These are phyloP conservation scores for Fereydounia khargensis DNA, from an alignment of 1,284 basidiomycete genomes.

Conservation along the genomic window DNA sequence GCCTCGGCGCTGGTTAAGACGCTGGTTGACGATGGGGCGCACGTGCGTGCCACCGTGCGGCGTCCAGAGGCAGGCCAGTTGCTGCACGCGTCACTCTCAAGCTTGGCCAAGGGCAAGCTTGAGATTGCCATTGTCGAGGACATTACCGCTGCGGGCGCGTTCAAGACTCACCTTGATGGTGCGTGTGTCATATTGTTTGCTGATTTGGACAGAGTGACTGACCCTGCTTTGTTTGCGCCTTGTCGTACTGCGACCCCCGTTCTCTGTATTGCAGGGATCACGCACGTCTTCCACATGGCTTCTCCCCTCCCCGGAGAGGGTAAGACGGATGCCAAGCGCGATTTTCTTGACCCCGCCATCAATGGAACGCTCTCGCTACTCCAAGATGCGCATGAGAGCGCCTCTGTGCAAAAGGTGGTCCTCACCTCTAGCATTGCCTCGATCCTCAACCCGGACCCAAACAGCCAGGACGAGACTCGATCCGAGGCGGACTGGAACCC, in stretches of 20 bases:
- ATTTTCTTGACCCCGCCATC: constrained; percentile 5
- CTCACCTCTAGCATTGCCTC: not conserved
- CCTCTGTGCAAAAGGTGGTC: constrained; percentile 1
- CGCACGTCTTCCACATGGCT: constrained; percentile 9
- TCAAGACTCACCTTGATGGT: not conserved
- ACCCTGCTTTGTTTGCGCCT: no score
- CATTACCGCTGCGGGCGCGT: constrained; percentile 2
- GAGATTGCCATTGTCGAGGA: constrained; percentile 2
- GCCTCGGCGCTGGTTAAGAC: constrained; percentile 1
- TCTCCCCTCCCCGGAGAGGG: constrained; percentile 4
- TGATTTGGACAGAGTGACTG: no score
- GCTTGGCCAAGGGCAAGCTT: constrained; percentile 1
- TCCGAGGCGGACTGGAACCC: constrained; percentile 5
- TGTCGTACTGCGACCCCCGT: no score
- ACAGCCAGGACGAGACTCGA: not conserved
- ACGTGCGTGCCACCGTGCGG: constrained; percentile 2
- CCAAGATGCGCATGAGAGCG: not conserved
- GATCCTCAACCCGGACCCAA: not conserved
- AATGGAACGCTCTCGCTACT: constrained; percentile 1
- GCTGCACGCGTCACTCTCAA: not conserved
- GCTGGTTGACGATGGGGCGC: not conserved
- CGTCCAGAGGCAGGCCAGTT: not conserved
- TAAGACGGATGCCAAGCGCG: constrained; percentile 3
- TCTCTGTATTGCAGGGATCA: no score
- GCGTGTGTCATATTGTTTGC: no score